A percentile compares a stretch with the other conserved stretches of the same genome.
phyloP scores from a whole-genome alignment of 371 early-diverging fungal species.

The Lichtheimia ornata region DNA sequence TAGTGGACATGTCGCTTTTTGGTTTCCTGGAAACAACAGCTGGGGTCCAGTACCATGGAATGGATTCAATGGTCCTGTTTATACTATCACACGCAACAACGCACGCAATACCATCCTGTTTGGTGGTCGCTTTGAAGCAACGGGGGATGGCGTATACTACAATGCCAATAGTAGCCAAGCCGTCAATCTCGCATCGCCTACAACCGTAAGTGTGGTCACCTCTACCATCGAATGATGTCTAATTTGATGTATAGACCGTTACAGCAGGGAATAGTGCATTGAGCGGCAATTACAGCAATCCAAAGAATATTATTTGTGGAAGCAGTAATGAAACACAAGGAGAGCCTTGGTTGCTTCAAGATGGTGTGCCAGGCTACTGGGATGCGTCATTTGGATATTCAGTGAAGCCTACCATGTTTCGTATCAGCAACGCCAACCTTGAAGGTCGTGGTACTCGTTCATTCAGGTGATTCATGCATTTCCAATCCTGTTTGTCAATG shows the following conservation, averaged over 20 bases:
- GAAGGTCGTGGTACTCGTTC: slow-evolving; percentile 61
- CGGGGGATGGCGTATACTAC: slow-evolving; percentile 38
- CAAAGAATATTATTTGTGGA: slow-evolving; percentile 34
- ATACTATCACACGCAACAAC: slow-evolving; percentile 32
- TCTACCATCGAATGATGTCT: slow-evolving; percentile 1
- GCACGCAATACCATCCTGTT: slow-evolving; percentile 33
- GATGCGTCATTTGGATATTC: slow-evolving; percentile 58
- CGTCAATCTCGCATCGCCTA: slow-evolving; percentile 31
- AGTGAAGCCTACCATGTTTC: slow-evolving; percentile 66
- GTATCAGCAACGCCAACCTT: slow-evolving; percentile 61
- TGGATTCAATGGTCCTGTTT: slow-evolving; percentile 51
- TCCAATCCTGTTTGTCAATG: no score
- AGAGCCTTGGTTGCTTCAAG: slow-evolving; percentile 65
- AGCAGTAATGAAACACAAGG: slow-evolving; percentile 18
- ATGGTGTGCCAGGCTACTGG: slow-evolving; percentile 75
- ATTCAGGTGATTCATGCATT: slow-evolving; percentile 42
- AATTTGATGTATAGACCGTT: slow-evolving; percentile 28
- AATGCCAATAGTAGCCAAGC: slow-evolving; percentile 35
- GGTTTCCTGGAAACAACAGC: slow-evolving; percentile 30
- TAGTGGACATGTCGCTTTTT: slow-evolving; percentile 51
- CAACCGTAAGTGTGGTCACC: slow-evolving; percentile 18
- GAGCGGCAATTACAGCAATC: slow-evolving; percentile 27
- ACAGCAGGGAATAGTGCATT: slow-evolving; percentile 46
- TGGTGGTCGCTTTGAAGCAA: slow-evolving; percentile 47
- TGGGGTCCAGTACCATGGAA: slow-evolving; percentile 61